These are phyloP conservation scores for Rhizopus stolonifer DNA, from an alignment of 371 early-diverging fungal genomes.

Conservation along the genomic window DNA sequence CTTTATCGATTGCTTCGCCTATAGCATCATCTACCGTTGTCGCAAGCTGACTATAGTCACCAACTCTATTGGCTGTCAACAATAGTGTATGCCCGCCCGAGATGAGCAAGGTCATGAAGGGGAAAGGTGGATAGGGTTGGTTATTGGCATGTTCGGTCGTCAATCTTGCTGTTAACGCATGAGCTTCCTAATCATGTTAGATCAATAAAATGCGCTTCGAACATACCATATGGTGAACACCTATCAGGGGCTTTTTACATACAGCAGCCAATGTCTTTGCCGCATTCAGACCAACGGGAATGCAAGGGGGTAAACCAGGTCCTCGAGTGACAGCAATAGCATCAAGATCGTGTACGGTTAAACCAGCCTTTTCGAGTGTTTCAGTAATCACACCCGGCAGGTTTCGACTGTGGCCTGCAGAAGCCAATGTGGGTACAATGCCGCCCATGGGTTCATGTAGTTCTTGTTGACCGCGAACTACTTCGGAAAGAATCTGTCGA, in stretches of 20 bases:
- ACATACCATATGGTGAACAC: slow-evolving; percentile 88
- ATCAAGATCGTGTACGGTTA: slow-evolving; percentile 65
- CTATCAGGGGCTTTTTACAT: slow-evolving; percentile 66
- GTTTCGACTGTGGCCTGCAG: slow-evolving; percentile 66
- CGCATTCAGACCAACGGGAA: slow-evolving; percentile 78
- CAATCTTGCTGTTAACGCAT: slow-evolving; percentile 70
- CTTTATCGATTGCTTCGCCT: slow-evolving; percentile 85
- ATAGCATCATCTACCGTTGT: slow-evolving; percentile 79
- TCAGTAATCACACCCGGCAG: slow-evolving; percentile 67
- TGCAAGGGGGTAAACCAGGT: slow-evolving; percentile 76
- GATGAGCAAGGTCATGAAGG: slow-evolving; percentile 74
- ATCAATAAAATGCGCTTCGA: not conserved
- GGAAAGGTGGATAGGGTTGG: slow-evolving; percentile 57
- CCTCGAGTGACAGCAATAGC: slow-evolving; percentile 83
- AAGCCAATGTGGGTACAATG: slow-evolving; percentile 78
- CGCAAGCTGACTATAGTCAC: slow-evolving; percentile 64
- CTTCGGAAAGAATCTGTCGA: slow-evolving; percentile 66
- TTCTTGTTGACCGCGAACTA: slow-evolving; percentile 65
- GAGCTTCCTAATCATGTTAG: slow-evolving; percentile 67
- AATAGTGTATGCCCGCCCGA: slow-evolving; percentile 84
- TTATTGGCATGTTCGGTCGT: slow-evolving; percentile 19
- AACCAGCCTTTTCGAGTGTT: slow-evolving; percentile 58
- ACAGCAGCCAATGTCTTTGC: slow-evolving; percentile 81
- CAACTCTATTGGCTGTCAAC: slow-evolving; percentile 63
- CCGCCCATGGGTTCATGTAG: slow-evolving; percentile 82